Percentiles rank a stretch among this genome's conserved stretches.
phyloP scores from a whole-genome alignment of 495 filamentous ascomycete species.

The Hypoxylon fuscum region DNA sequence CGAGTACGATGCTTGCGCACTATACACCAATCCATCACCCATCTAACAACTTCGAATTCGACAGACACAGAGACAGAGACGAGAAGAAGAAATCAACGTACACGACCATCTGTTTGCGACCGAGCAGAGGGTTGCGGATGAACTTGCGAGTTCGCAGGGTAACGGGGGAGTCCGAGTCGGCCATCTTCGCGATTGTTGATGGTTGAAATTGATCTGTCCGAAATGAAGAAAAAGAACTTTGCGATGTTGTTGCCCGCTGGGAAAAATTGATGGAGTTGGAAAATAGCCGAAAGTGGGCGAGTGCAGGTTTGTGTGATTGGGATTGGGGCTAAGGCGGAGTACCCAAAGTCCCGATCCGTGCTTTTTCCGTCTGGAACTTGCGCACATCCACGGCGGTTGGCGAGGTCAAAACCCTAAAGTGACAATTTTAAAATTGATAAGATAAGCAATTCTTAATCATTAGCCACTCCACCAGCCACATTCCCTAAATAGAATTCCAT shows the following conservation, averaged over 20 bases:
- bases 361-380: background rate
- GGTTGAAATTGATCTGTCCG: slow-evolving; percentile 29
- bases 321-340: slow-evolving; percentile 26
- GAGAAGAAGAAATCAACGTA: slow-evolving; percentile 67
- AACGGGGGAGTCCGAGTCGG: slow-evolving; percentile 83
- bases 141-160: slow-evolving; percentile 99
- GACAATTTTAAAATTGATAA: slow-evolving; percentile 13
- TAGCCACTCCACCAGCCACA: background rate
- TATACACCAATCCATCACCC: too few relatives aligned
- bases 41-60: too few relatives aligned
- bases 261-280: slow-evolving; percentile 4
- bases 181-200: slow-evolving; percentile 70
- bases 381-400: too few relatives aligned
- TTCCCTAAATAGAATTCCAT: background rate
- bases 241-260: slow-evolving; percentile 13
- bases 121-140: slow-evolving; percentile 98
- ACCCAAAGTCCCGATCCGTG: slow-evolving; percentile 12
- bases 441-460: background rate
- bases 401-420: slow-evolving; percentile 38
- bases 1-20: background rate
- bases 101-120: slow-evolving; percentile 99
- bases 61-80: background rate
- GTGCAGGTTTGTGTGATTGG: slow-evolving; percentile 30
- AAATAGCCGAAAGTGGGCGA: slow-evolving; percentile 15
- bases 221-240: slow-evolving; percentile 2